Conservation (phyloP, 1,284 basidiomycete genomes). For the Mycena citricolor region DNA sequence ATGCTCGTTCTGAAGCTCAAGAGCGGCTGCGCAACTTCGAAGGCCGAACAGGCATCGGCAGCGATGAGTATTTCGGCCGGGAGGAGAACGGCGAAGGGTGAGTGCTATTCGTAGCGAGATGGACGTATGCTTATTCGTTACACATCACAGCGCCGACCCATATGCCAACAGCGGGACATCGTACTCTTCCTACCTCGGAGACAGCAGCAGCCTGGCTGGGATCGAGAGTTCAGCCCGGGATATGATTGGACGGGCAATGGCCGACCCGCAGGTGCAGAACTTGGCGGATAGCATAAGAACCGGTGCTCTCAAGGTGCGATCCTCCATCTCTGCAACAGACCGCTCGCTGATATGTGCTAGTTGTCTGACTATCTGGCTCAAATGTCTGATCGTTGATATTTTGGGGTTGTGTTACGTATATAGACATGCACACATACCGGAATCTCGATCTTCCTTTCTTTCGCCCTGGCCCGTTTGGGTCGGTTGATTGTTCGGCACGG, state of each 20-base stretch:
- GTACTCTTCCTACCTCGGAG: no score
- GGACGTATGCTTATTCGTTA: no score
- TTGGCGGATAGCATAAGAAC: slow-evolving; percentile 80
- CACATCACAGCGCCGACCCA: no score
- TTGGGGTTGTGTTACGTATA: background rate
- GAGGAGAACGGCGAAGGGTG: slow-evolving; percentile 75
- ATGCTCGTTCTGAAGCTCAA: slow-evolving; percentile 75
- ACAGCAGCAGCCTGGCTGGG: slow-evolving; percentile 67
- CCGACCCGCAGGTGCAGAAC: slow-evolving; percentile 90
- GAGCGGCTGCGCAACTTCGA: slow-evolving; percentile 82
- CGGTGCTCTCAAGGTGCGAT: slow-evolving; percentile 79
- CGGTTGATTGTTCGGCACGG: no score
- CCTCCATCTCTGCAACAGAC: background rate
- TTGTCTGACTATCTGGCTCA: slow-evolving; percentile 78
- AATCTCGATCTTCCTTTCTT: no score
- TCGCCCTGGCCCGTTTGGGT: no score
- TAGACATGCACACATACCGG: no score
- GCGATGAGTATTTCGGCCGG: slow-evolving; percentile 93
- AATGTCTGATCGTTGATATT: slow-evolving; percentile 63
- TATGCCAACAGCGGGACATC: no score
- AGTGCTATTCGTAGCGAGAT: slow-evolving; percentile 36
- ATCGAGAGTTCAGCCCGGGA: slow-evolving; percentile 83
- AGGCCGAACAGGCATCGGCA: slow-evolving; percentile 93
- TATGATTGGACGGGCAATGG: slow-evolving; percentile 73
- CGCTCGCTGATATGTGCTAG: slow-evolving; percentile 34